Base-by-base conservation (phyloP, 345 rosid genomes). In the Gossypium raimondii region DNA sequence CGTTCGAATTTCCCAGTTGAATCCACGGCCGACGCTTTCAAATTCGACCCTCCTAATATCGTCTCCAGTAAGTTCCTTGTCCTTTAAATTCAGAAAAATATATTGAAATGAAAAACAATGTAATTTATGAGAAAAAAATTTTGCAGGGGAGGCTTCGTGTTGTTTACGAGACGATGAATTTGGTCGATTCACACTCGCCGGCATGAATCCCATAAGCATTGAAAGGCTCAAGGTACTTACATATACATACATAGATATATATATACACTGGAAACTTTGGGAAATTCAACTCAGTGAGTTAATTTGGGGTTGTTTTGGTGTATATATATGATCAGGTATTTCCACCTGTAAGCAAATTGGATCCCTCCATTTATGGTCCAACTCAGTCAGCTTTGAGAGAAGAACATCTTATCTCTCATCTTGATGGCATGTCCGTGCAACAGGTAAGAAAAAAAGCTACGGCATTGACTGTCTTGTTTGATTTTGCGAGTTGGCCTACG, bases 271-370 rank as follows among this genome's bases (percentile, higher is more conserved):
- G 6, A 34, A 34, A 34, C 41, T 34, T 34, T 34, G 7, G 41
- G 41, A 34, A 1, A 34, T 5, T 34, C 1, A 5, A 5, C 41
- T 34, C 1, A 34, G 41, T 34, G 41, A 34, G 41, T 34, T 34
- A 34, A 34, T 34, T 34, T 6, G 41, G 7, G 41, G 7, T 34
- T 34, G 41, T 34, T 34, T 34, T 34, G 38, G 41, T 34, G 41
- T 6, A 34, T 34, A 6, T 34, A 34, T 34, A 34, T 5, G 1
- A 5, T 4, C 61, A 78, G 62, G 84, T 73, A 69, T 90, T 88
- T 57, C 95, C 95, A 17, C 91, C 89, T 0, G 82, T 73, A 67
- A 90, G 95, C 81, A 88, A 82, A 18, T 83, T 90, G 56, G 95
- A 90, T 66, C 87, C 89, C n/a, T 73, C 82, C 56, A 79, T 80